phyloP scores from a whole-genome alignment of 352 stramenopile genomes.

The Pythium vanterpoolii region DNA sequence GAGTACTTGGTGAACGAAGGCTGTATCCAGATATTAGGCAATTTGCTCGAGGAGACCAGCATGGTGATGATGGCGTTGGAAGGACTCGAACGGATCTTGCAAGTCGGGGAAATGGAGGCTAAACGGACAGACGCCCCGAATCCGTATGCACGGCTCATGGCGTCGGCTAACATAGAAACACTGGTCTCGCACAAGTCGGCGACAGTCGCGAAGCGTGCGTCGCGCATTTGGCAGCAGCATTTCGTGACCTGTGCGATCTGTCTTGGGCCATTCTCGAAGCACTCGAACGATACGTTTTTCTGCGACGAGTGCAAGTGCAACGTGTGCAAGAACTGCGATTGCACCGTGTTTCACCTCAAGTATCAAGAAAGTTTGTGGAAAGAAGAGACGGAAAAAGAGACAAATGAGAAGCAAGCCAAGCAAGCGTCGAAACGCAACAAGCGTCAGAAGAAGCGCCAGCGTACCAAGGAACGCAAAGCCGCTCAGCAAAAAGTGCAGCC shows the following conservation, averaged over 20 bases:
- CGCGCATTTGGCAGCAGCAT: slow-evolving; percentile 97
- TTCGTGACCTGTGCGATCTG: slow-evolving; percentile 98
- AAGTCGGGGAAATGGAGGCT: slow-evolving; percentile 91
- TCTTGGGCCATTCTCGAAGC: slow-evolving; percentile 93
- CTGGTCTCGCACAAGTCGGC: slow-evolving; percentile 93
- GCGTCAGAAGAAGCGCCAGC: slow-evolving; percentile 81
- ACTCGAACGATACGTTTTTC: slow-evolving; percentile 94
- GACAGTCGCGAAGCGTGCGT: slow-evolving; percentile 94
- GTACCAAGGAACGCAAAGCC: slow-evolving; percentile 81
- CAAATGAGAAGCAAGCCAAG: slow-evolving; percentile 86
- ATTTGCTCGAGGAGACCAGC: slow-evolving; percentile 93
- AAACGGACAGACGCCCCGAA: slow-evolving; percentile 84
- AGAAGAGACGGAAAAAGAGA: slow-evolving; percentile 92
- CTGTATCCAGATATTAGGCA: slow-evolving; percentile 85
- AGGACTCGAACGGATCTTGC: slow-evolving; percentile 95
- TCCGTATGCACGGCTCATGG: slow-evolving; percentile 89
- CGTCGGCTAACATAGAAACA: slow-evolving; percentile 90
- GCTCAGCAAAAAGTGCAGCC: slow-evolving; percentile 37
- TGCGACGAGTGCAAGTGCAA: slow-evolving; percentile 98
- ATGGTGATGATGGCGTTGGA: slow-evolving; percentile 99
- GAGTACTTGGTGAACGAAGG: slow-evolving; percentile 87
- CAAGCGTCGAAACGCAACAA: slow-evolving; percentile 85
- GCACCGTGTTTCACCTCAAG: slow-evolving; percentile 96
- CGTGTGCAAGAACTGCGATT: slow-evolving; percentile 97
- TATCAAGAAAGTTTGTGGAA: slow-evolving; percentile 96